Evolutionary conservation across 805 yeast genomes (phyloP).

Genomic region (Candida ipomoeae): DNA sequence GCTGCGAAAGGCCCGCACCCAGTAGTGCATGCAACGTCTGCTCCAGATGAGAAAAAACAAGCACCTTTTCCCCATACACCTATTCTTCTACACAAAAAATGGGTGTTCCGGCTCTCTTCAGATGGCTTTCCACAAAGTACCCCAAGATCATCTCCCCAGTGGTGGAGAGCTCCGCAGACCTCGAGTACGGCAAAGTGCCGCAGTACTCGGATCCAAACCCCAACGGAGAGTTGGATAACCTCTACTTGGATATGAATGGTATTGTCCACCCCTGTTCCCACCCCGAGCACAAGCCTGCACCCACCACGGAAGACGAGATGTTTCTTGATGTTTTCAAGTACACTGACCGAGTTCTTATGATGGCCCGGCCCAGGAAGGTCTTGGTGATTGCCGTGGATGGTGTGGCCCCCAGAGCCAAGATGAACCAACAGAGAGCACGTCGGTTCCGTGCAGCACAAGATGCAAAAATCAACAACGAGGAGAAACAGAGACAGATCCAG

Average conservation of each 20-base stretch:
- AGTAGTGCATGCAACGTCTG: background rate
- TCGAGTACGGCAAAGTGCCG: conserved; percentile 23
- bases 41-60: conserved; percentile 3
- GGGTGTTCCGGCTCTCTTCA: conserved; percentile 98
- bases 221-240: conserved; percentile 91
- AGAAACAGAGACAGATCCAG: conserved; percentile 54
- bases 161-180: conserved; percentile 62
- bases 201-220: conserved; percentile 77
- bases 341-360: conserved; percentile 83
- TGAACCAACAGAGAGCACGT: conserved; percentile 95
- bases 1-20: background rate
- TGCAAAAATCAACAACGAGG: conserved; percentile 74
- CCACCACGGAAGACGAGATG: conserved; percentile 96
- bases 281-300: conserved; percentile 94
- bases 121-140: conserved; percentile 91
- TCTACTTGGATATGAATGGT: conserved; percentile 97
- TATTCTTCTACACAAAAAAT: conserved; percentile 26
- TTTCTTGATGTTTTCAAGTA: conserved; percentile 87
- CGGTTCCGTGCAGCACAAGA: conserved; percentile 90
- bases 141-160: conserved; percentile 94
- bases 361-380: conserved; percentile 94
- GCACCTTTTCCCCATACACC: background rate
- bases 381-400: conserved; percentile 97
- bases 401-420: conserved; percentile 96
- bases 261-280: conserved; percentile 99